Base-by-base conservation (phyloP, 805 yeast species). In the Candida adriatica region DNA sequence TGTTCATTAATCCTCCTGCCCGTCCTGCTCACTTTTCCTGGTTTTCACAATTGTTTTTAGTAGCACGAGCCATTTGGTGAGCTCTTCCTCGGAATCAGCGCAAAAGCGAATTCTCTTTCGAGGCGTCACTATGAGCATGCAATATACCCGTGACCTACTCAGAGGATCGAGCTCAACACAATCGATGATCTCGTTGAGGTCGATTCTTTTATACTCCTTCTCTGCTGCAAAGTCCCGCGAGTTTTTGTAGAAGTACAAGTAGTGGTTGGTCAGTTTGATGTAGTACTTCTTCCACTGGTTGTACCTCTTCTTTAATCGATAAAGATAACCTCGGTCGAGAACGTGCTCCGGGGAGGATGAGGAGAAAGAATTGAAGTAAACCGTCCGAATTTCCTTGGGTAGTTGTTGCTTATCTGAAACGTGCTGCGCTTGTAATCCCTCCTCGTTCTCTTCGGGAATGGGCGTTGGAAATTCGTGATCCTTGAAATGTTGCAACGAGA, bases 101-200 rank as follows among this genome's bases (percentile, higher is more conserved):
- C 73, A 59, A 34, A 72, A 59, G 18, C 71, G 42, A 11, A 66
- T 41, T 29, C 72, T 49, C 41, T 69, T 70, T 27, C 48, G 45
- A 2, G 68, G 65, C 0, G 75, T 66, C 23, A 72, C 67, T 13
- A 72, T 51, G 34, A 68, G 50, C 44, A 72, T 46, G 41, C 77
- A 70, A 57, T 61, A 68, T 24, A 39, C 40, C 39, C 62, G 67
- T 14, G 66, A 46, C 33, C 55, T 57, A 11, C 70, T 59, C 24
- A 66, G 31, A 2, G 73, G 66, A 34, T 71, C 76, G 18, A 70
- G 44, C 41, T 71, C 77, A 20, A 70, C 66, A 16, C 63, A 71
- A 39, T 70, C 76, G 9, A 63, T 44, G 11, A 70, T 41, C 16
- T 64, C 60, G 5, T 48, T 44, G 13, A 63, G 39, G 13, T 50